Conservation (phyloP, 352 stramenopile genomes). For the Globisporangium recalcitrans region DNA sequence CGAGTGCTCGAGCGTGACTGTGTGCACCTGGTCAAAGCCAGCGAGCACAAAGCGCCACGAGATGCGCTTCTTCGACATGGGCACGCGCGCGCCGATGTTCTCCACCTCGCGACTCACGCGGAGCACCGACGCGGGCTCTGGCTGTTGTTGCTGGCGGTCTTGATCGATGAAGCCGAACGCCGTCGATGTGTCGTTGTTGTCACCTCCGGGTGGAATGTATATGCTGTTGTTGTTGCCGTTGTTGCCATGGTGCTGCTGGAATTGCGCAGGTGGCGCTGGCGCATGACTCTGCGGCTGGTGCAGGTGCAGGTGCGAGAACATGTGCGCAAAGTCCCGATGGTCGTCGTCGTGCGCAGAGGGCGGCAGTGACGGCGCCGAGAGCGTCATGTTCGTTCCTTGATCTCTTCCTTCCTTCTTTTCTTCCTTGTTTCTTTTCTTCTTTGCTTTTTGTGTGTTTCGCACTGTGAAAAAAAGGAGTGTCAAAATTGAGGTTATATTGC, state of each 20-base stretch:
- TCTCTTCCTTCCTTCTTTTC: no score
- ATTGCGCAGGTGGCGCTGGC: neutral
- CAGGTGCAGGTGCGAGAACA: conserved; percentile 27
- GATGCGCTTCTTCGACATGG: conserved; percentile 81
- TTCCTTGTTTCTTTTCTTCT: neutral
- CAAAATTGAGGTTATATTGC: no score
- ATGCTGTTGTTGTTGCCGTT: conserved; percentile 1
- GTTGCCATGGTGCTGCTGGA: neutral
- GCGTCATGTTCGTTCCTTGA: conserved; percentile 34
- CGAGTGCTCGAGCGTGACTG: conserved; percentile 80
- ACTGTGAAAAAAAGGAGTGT: no score
- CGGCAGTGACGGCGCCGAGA: conserved; percentile 36
- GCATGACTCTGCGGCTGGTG: conserved; percentile 13
- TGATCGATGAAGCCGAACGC: neutral
- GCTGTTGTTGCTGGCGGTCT: neutral
- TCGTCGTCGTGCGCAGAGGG: conserved; percentile 21
- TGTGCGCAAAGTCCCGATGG: neutral
- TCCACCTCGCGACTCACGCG: conserved; percentile 69
- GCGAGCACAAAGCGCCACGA: conserved; percentile 82
- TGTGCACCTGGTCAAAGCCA: conserved; percentile 74
- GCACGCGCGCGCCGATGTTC: conserved; percentile 76
- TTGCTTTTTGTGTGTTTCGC: no score
- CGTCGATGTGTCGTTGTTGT: neutral
- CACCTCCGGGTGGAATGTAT: neutral
- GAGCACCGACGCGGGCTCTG: conserved; percentile 24